Evolutionary conservation across 495 filamentous ascomycete species (phyloP).

Genomic region (Xylaria acuta): DNA sequence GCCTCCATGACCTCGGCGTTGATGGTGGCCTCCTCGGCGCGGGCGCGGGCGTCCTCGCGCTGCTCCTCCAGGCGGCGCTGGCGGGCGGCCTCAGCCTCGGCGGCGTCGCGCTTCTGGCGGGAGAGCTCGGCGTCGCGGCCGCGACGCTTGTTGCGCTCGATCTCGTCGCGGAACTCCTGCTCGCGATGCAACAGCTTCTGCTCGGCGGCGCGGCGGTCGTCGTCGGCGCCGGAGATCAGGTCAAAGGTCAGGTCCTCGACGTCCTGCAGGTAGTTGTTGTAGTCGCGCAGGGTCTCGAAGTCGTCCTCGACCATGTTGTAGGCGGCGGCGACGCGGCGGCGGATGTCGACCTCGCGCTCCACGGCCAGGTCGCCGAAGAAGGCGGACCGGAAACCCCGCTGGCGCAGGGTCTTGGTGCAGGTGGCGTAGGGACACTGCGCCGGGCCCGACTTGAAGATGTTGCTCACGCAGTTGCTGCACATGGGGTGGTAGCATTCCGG

Average conservation of each 20-base stretch:
- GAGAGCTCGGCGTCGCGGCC: constrained; percentile 65
- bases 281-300: constrained; percentile 79
- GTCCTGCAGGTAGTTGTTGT: constrained; percentile 93
- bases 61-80: constrained; percentile 67
- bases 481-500: constrained; percentile 99
- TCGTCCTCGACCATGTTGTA: constrained; percentile 92
- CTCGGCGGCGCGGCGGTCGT: constrained; percentile 68
- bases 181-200: constrained; percentile 68
- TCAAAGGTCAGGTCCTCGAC: constrained; percentile 92
- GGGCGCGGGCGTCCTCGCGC: constrained; percentile 58
- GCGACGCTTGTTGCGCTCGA: constrained; percentile 71
- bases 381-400: constrained; percentile 79
- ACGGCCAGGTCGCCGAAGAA: constrained; percentile 90
- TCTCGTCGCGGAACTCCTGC: constrained; percentile 71
- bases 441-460: constrained; percentile 89
- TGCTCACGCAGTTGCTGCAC: constrained; percentile 93
- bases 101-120: constrained; percentile 44
- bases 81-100: constrained; percentile 59
- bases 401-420: constrained; percentile 84
- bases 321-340: constrained; percentile 76
- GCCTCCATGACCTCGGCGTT: constrained; percentile 58
- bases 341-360: constrained; percentile 94
- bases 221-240: constrained; percentile 73
- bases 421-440: constrained; percentile 88
- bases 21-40: constrained; percentile 53